These are phyloP conservation scores for Pulveroboletus sp. DNA, from an alignment of 768 basidiomycete genomes.

Conservation along the genomic window DNA sequence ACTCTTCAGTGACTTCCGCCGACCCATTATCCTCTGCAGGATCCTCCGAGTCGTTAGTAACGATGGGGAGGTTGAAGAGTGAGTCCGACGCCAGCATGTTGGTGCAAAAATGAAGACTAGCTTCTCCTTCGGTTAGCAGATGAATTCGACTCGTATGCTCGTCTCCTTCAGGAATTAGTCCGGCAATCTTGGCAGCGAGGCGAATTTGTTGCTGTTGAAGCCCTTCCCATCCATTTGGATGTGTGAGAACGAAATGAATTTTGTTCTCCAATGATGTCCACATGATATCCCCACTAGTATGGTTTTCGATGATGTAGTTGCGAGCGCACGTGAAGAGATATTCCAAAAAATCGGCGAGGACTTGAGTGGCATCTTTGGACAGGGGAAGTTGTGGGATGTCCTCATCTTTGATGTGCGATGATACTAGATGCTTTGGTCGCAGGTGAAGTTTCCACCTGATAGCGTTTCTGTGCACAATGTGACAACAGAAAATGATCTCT, in stretches of 20 bases:
- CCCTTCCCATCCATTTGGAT: conserved; percentile 67
- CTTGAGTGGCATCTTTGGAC: conserved; percentile 27
- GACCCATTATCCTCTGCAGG: neutral
- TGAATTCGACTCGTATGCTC: conserved; percentile 39
- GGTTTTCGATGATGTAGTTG: conserved; percentile 44
- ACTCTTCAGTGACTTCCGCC: neutral
- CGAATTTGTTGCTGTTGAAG: conserved; percentile 53
- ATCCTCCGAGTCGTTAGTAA: conserved; percentile 36
- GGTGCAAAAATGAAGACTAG: conserved; percentile 47
- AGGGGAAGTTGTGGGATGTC: conserved; percentile 23
- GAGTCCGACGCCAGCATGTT: conserved; percentile 22
- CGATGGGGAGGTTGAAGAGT: conserved; percentile 13
- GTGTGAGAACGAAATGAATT: conserved; percentile 52
- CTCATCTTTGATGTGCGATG: conserved; percentile 22
- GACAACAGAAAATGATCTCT: neutral
- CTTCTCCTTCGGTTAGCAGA: conserved; percentile 63
- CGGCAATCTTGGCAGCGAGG: conserved; percentile 45
- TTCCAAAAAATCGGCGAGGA: conserved; percentile 41
- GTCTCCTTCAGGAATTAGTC: conserved; percentile 41
- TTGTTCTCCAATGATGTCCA: conserved; percentile 41
- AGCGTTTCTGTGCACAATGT: neutral
- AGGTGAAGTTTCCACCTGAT: conserved; percentile 36
- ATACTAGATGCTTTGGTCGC: conserved; percentile 26
- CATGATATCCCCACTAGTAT: conserved; percentile 33
- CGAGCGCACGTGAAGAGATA: conserved; percentile 43